Conservation (phyloP, 345 rosid genomes). For the Brassica cretica region DNA sequence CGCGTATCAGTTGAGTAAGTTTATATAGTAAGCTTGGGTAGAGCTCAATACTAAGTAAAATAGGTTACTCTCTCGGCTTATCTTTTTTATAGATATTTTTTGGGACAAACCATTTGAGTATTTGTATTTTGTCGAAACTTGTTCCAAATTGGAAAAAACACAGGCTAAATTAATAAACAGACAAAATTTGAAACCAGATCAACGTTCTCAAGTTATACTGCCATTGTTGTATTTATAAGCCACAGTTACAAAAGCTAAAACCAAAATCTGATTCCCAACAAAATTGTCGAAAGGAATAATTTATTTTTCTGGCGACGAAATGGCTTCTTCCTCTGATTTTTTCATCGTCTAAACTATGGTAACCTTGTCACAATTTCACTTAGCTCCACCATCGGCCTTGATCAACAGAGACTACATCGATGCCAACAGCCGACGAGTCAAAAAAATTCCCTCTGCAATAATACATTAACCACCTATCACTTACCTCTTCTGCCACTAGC, state of each 20-base stretch:
- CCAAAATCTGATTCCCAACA: slow-evolving; percentile 13
- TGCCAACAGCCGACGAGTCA: slow-evolving; percentile 17
- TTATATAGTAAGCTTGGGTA: slow-evolving; percentile 26
- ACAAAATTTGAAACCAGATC: not conserved
- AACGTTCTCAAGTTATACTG: slow-evolving; percentile 11
- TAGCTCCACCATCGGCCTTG: not conserved
- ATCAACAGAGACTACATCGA: slow-evolving; percentile 19
- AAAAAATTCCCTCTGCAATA: slow-evolving; percentile 14
- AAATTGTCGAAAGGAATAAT: slow-evolving; percentile 5
- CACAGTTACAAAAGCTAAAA: slow-evolving; percentile 11
- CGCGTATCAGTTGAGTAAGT: not conserved
- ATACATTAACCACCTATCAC: slow-evolving; percentile 26
- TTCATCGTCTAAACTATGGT: slow-evolving; percentile 24
- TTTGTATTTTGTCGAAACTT: not conserved
- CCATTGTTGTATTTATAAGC: not conserved
- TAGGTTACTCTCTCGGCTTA: slow-evolving; percentile 2
- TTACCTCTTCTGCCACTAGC: slow-evolving; percentile 14
- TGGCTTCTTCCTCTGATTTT: slow-evolving; percentile 24
- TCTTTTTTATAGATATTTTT: not conserved
- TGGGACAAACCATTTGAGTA: not conserved
- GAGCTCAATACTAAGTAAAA: not conserved
- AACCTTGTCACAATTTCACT: slow-evolving; percentile 18
- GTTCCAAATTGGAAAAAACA: not conserved
- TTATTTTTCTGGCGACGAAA: slow-evolving; percentile 6
- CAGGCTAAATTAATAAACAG: slow-evolving; percentile 1